A percentile compares a stretch with the other conserved stretches of the same genome.
phyloP scores from a whole-genome alignment of 73 alveolate species.

The Stentor coeruleus region DNA sequence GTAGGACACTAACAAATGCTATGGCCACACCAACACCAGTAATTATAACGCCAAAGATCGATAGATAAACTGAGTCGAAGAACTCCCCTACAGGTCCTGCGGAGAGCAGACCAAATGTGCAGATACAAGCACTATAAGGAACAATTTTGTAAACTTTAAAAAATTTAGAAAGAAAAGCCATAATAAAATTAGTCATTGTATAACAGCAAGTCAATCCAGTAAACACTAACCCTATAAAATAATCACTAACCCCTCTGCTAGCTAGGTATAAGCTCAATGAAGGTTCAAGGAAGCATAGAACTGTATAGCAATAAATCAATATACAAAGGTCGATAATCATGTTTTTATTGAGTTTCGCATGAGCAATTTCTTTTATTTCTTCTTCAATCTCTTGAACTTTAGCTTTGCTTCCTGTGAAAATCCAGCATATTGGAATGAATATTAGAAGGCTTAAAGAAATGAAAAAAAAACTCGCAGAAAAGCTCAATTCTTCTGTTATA shows the following conservation, averaged over 20 bases:
- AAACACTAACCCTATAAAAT: neutral
- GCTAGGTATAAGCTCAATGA: neutral
- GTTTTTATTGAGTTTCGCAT: neutral
- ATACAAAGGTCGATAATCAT: neutral
- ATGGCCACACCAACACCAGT: neutral
- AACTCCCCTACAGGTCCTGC: neutral
- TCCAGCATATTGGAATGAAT: neutral
- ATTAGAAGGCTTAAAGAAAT: neutral
- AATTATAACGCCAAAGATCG: neutral
- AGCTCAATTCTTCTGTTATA: neutral
- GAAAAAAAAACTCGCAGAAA: neutral
- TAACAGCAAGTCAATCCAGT: neutral
- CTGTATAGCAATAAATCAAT: neutral
- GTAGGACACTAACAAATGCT: neutral
- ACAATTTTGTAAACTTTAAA: too few species aligned
- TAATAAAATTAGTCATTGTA: neutral
- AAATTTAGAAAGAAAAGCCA: neutral
- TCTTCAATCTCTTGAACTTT: neutral
- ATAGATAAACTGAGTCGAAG: neutral
- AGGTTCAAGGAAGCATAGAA: neutral
- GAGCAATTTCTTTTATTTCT: neutral
- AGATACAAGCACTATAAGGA: neutral
- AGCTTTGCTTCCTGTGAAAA: too few species aligned
- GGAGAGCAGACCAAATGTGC: neutral
- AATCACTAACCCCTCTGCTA: neutral